A percentile compares a stretch with the other conserved stretches of the same genome.
phyloP scores from a whole-genome alignment of 139 green algal species.

The Chlamydomonas sphaeroides region DNA sequence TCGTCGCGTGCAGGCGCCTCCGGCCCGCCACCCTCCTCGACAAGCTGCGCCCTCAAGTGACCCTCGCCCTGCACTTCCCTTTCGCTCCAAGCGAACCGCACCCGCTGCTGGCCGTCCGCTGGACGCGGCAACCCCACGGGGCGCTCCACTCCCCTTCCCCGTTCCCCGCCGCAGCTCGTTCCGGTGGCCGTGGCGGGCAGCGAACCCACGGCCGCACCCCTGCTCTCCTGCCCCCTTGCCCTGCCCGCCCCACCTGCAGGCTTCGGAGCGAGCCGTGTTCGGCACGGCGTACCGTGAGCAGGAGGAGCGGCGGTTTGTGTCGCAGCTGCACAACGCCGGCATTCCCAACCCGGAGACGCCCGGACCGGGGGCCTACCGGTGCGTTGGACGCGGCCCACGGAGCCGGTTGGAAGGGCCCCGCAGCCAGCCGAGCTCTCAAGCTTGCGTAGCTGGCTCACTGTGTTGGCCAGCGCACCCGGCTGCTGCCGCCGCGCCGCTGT shows the following conservation, averaged over 20 bases:
- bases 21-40: no score
- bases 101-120: not conserved
- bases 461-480: not conserved
- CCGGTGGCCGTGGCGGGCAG: no score
- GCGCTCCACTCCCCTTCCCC: no score
- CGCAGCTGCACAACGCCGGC: constrained; percentile 14
- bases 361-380: constrained; percentile 29
- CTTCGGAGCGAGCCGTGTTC: constrained; percentile 34
- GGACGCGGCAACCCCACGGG: not conserved
- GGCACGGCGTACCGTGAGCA: constrained; percentile 36
- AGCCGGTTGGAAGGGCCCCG: not conserved
- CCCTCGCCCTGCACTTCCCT: no score
- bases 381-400: not conserved
- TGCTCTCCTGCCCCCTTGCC: not conserved
- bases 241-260: not conserved
- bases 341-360: constrained; percentile 25
- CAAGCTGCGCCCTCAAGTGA: not conserved
- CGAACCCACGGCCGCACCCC: not conserved
- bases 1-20: not conserved
- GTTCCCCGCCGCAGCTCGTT: not conserved
- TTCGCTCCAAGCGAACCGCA: not conserved
- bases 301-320: constrained; percentile 38
- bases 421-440: not conserved
- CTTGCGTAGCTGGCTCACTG: no score
- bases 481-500: no score